Conservation (phyloP, 495 filamentous ascomycete genomes). For the Trichoderma gamsii region DNA sequence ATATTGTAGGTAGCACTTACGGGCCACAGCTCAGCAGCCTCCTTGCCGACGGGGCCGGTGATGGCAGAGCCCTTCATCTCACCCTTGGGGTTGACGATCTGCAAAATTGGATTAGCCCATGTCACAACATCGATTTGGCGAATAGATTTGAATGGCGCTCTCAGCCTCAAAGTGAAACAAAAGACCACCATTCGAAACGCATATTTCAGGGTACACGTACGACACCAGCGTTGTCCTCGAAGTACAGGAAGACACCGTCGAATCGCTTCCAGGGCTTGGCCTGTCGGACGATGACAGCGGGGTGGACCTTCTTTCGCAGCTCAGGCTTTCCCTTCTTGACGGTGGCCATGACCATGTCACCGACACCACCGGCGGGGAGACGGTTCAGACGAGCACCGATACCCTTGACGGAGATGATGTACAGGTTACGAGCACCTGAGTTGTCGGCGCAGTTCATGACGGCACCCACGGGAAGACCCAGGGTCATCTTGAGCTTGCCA, state of each 20-base stretch:
- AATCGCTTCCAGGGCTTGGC: conserved; percentile 97
- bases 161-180: background rate
- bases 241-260: conserved; percentile 98
- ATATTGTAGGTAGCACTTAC: conserved; percentile 46
- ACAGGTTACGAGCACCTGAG: conserved; percentile 96
- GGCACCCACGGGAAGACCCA: conserved; percentile 96
- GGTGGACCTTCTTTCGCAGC: conserved; percentile 96
- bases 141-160: background rate
- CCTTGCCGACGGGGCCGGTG: conserved; percentile 98
- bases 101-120: conserved; percentile 20
- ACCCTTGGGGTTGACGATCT: conserved; percentile 99
- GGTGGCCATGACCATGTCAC: conserved; percentile 99
- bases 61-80: conserved; percentile 99
- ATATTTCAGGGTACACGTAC: conserved; percentile 48
- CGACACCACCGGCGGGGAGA: conserved; percentile 94
- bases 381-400: conserved; percentile 97
- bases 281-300: conserved; percentile 87
- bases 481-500: conserved; percentile 99
- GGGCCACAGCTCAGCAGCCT: conserved; percentile 99
- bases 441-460: conserved; percentile 98
- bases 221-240: conserved; percentile 99
- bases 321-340: conserved; percentile 99
- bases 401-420: conserved; percentile 99
- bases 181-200: background rate
- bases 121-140: background rate